Percentiles rank a stretch among this genome's conserved stretches.
These are phyloP conservation scores for Lachnellula cervina DNA, from an alignment of 2,329 filamentous ascomycete species.

Conservation along the genomic window DNA sequence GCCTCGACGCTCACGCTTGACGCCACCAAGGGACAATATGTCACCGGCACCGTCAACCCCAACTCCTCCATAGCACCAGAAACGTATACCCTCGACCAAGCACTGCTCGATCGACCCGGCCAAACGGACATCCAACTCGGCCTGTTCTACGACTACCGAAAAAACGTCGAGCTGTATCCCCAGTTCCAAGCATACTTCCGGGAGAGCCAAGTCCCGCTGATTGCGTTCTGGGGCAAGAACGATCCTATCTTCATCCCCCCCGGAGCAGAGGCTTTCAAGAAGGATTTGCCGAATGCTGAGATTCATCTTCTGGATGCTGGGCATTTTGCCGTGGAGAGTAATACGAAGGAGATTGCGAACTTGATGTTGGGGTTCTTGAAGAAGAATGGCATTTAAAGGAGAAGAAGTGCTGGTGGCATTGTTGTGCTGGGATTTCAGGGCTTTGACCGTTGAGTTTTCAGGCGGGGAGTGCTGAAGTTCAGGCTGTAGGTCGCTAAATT, in stretches of 20 bases:
- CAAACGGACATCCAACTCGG: conserved; percentile 51
- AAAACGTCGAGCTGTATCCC: conserved; percentile 49
- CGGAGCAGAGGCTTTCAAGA: conserved; percentile 50
- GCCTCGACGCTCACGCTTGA: conserved; percentile 16
- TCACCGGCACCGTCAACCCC: conserved; percentile 7
- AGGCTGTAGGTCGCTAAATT: too few relatives aligned
- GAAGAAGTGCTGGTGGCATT: background rate
- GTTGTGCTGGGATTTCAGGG: too few relatives aligned
- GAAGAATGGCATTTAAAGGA: conserved; percentile 20
- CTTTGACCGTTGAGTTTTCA: too few relatives aligned
- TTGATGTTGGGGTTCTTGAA: conserved; percentile 24
- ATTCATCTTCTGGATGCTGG: conserved; percentile 49
- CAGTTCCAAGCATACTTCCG: conserved; percentile 52
- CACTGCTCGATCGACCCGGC: conserved; percentile 44
- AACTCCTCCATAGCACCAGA: conserved; percentile 17
- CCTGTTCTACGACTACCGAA: conserved; percentile 52
- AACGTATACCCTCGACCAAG: conserved; percentile 43
- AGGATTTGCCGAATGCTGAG: conserved; percentile 44
- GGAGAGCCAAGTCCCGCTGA: conserved; percentile 44
- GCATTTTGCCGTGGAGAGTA: conserved; percentile 44
- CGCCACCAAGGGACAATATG: conserved; percentile 23
- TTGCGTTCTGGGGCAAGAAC: conserved; percentile 55
- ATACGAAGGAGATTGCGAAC: conserved; percentile 18
- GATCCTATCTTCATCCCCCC: conserved; percentile 46
- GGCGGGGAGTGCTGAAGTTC: too few relatives aligned